phyloP scores from a whole-genome alignment of 495 filamentous ascomycete species.

The Aspergillus diversus region DNA sequence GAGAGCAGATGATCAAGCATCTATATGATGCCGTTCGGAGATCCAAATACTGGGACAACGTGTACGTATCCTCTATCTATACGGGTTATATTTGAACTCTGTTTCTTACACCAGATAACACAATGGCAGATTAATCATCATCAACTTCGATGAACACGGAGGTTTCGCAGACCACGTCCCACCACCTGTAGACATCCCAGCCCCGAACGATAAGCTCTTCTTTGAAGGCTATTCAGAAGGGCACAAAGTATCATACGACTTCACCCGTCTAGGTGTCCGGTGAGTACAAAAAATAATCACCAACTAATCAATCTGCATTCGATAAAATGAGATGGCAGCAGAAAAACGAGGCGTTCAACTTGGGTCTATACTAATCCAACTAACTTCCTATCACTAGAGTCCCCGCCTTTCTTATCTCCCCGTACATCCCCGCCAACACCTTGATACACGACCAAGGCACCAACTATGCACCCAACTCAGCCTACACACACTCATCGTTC shows the following conservation, averaged over 20 bases:
- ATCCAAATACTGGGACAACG: constrained; percentile 49
- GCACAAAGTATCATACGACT: constrained; percentile 43
- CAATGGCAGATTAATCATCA: constrained; percentile 40
- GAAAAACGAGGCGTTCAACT: not conserved
- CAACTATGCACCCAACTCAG: constrained; percentile 41
- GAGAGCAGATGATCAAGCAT: constrained; percentile 53
- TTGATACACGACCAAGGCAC: constrained; percentile 47
- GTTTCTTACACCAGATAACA: not conserved
- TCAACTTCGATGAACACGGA: constrained; percentile 55
- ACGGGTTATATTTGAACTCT: not conserved
- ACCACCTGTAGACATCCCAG: constrained; percentile 43
- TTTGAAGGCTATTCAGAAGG: constrained; percentile 44
- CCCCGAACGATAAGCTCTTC: constrained; percentile 39
- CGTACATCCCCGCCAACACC: constrained; percentile 42
- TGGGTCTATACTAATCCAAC: not conserved
- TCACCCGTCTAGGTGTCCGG: constrained; percentile 51
- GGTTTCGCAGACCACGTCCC: constrained; percentile 53
- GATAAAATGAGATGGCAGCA: not conserved
- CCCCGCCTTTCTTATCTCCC: constrained; percentile 50
- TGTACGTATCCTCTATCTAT: constrained; percentile 26
- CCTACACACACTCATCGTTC: constrained; percentile 49
- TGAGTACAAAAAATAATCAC: constrained; percentile 13
- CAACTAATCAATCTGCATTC: not conserved
- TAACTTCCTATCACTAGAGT: constrained; percentile 26
- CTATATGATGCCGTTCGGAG: constrained; percentile 50